Conservation (phyloP, 179 eudicot species). For the Silene noctiflora region DNA sequence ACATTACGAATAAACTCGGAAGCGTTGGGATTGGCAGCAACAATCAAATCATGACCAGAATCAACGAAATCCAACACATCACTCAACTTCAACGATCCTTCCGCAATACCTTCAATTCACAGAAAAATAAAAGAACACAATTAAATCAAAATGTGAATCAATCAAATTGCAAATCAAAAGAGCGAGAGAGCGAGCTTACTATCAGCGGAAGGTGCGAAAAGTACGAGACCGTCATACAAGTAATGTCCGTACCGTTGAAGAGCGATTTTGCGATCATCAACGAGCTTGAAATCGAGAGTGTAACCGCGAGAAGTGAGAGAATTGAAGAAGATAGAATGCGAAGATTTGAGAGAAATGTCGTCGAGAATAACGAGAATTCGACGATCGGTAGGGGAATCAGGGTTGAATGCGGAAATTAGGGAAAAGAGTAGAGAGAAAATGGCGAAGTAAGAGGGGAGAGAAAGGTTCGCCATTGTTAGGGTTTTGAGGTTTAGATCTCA, state of each 20-base stretch:
- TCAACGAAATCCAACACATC: constrained; percentile 77
- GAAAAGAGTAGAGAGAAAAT: constrained; percentile 24
- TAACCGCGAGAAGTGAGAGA: constrained; percentile 32
- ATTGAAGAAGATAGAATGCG: constrained; percentile 29
- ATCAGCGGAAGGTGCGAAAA: constrained; percentile 57
- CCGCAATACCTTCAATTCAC: constrained; percentile 52
- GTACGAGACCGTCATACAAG: constrained; percentile 61
- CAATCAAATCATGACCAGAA: constrained; percentile 71
- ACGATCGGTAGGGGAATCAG: constrained; percentile 25
- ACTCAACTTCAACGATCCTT: constrained; percentile 50
- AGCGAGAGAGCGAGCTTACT: constrained; percentile 36
- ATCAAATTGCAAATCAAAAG: not conserved
- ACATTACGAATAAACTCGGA: constrained; percentile 70
- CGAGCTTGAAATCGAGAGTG: constrained; percentile 58
- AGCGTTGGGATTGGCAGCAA: constrained; percentile 61
- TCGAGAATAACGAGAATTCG: constrained; percentile 30
- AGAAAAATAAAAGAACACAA: not conserved
- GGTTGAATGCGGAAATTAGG: constrained; percentile 25
- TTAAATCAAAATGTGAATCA: not conserved
- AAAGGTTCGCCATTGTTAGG: constrained; percentile 36
- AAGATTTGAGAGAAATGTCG: constrained; percentile 23
- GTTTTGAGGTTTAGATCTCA: constrained; percentile 23
- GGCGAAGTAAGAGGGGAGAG: constrained; percentile 15
- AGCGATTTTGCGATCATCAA: constrained; percentile 57
- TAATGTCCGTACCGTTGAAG: constrained; percentile 73